Evolutionary conservation across 23 red algal species (phyloP).

Genomic region (Chondrus crispus): DNA sequence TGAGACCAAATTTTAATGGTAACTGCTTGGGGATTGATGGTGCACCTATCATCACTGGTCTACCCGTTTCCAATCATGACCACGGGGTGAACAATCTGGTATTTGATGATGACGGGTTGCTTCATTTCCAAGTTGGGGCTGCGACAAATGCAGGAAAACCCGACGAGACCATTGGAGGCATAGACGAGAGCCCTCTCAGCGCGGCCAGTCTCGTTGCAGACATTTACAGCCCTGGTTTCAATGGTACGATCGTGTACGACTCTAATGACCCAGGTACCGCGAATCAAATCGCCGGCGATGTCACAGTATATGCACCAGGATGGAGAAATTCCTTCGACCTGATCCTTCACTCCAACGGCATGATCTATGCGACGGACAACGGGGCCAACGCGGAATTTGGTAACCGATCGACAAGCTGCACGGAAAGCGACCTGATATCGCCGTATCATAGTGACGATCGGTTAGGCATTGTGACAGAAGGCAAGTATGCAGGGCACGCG

Average conservation of each 20-base stretch:
- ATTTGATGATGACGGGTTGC: constrained; percentile 55
- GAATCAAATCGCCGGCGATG: constrained; percentile 42
- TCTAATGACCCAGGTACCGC: constrained; percentile 13
- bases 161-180: constrained; percentile 16
- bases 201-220: constrained; percentile 44
- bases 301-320: constrained; percentile 45
- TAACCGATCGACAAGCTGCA: constrained; percentile 53
- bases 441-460: constrained; percentile 47
- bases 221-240: constrained; percentile 29
- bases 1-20: constrained; percentile 17
- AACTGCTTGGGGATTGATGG: constrained; percentile 36
- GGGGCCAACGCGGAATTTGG: constrained; percentile 68
- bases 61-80: constrained; percentile 62
- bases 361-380: constrained; percentile 70
- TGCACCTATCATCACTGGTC: constrained; percentile 42
- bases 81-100: constrained; percentile 61
- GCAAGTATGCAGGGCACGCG: constrained; percentile 54
- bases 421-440: not conserved
- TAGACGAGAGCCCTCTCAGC: constrained; percentile 44
- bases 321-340: constrained; percentile 65
- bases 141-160: constrained; percentile 58
- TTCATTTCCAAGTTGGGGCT: constrained; percentile 53
- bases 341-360: constrained; percentile 31
- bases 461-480: constrained; percentile 35
- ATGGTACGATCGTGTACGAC: constrained; percentile 50